phyloP scores from a whole-genome alignment of 768 basidiomycete species.

The Megacollybia marginata region DNA sequence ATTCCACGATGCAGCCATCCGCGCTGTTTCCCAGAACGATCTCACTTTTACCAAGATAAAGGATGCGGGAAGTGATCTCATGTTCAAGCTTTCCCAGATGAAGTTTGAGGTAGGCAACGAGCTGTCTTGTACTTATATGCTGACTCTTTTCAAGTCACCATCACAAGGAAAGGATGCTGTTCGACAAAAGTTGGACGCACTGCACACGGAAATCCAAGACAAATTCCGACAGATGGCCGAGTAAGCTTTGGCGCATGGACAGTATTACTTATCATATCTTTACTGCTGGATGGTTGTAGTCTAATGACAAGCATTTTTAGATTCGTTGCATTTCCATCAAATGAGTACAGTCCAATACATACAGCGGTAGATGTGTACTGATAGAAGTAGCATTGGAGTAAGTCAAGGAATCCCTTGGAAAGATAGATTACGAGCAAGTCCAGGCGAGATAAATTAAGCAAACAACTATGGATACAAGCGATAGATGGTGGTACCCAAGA shows the following conservation, averaged over 20 bases:
- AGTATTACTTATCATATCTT: neutral
- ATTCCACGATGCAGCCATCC: slow-evolving; percentile 88
- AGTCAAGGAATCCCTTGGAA: no score
- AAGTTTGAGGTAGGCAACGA: slow-evolving; percentile 79
- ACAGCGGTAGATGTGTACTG: no score
- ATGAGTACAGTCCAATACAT: no score
- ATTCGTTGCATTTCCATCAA: no score
- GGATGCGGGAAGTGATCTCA: slow-evolving; percentile 78
- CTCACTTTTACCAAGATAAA: slow-evolving; percentile 83
- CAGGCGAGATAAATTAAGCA: no score
- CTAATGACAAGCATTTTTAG: no score
- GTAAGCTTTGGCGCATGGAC: slow-evolving; percentile 27
- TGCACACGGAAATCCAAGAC: slow-evolving; percentile 84
- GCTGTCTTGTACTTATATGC: neutral
- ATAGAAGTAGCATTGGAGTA: no score
- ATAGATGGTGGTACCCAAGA: no score
- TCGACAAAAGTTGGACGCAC: slow-evolving; percentile 71
- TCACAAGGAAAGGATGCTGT: slow-evolving; percentile 84
- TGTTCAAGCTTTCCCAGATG: slow-evolving; percentile 99
- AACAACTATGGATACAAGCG: no score
- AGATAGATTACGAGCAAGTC: no score
- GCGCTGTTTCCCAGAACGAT: slow-evolving; percentile 77
- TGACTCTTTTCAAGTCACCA: slow-evolving; percentile 54
- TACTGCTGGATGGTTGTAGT: no score
- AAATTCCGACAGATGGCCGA: slow-evolving; percentile 85